Evolutionary conservation across 768 basidiomycete genomes (phyloP).

Genomic region (Podaxis rugospora): DNA sequence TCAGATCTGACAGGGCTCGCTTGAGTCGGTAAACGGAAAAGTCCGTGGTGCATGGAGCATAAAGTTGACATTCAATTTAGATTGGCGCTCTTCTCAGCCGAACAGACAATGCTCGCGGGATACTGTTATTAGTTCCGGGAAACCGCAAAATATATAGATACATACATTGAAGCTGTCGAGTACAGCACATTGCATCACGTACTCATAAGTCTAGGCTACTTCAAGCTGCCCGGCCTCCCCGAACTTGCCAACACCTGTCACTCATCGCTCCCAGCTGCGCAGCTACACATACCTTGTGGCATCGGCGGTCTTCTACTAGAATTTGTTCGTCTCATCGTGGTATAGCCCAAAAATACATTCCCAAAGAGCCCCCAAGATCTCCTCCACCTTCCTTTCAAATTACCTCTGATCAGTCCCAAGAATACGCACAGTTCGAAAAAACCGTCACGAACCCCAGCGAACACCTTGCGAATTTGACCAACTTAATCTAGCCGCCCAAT

Average conservation of each 20-base stretch:
- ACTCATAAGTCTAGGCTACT: background rate
- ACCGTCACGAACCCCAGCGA: background rate
- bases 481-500: slow-evolving; percentile 9
- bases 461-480: background rate
- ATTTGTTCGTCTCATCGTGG: background rate
- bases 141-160: background rate
- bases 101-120: background rate
- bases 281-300: background rate
- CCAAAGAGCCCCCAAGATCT: background rate
- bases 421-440: background rate
- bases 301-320: background rate
- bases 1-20: background rate
- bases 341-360: background rate
- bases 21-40: background rate
- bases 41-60: background rate
- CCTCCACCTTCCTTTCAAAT: background rate
- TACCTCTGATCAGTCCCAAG: background rate
- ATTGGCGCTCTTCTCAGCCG: background rate
- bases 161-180: background rate
- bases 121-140: background rate
- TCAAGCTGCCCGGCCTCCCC: background rate
- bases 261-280: background rate
- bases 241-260: background rate
- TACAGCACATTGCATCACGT: background rate
- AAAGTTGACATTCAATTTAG: background rate